A percentile compares a stretch with the other conserved stretches of the same genome.
Conservation (phyloP, 768 basidiomycete genomes). For the Mycena haematopus region DNA sequence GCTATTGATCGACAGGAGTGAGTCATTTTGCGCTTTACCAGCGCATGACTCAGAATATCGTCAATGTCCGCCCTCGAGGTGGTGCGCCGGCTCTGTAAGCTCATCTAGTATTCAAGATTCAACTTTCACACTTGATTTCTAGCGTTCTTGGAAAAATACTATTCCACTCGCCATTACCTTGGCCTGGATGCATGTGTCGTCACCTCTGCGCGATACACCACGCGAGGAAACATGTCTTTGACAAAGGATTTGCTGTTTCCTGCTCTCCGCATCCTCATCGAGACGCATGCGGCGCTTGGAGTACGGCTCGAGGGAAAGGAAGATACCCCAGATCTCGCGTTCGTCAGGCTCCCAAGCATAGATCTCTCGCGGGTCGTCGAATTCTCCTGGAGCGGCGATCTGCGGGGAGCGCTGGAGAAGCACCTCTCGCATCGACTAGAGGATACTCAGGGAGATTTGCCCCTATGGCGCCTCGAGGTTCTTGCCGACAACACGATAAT, state of each 20-base stretch:
- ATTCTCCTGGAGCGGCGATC: constrained; percentile 33
- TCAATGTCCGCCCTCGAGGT: not conserved
- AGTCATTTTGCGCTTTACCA: not conserved
- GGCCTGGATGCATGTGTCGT: constrained; percentile 43
- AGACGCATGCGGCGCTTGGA: constrained; percentile 36
- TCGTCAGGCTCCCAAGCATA: constrained; percentile 36
- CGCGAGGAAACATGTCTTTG: constrained; percentile 22
- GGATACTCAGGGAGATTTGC: constrained; percentile 32
- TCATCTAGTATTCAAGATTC: not conserved
- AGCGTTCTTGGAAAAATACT: constrained; percentile 43
- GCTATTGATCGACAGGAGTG: not conserved
- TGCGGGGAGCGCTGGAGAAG: constrained; percentile 34
- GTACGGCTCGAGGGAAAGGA: constrained; percentile 32
- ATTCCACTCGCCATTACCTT: constrained; percentile 38
- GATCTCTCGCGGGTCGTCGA: constrained; percentile 39
- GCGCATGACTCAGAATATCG: not conserved
- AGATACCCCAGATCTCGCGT: constrained; percentile 29
- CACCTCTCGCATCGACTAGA: constrained; percentile 36
- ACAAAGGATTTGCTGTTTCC: constrained; percentile 33
- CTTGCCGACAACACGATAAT: constrained; percentile 39
- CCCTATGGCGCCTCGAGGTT: constrained; percentile 47
- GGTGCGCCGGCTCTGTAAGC: not conserved
- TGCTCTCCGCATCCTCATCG: constrained; percentile 35
- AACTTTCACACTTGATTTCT: not conserved
- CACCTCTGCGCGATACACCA: constrained; percentile 38